Conservation (phyloP, 768 basidiomycete species). For the Megacollybia marginata region DNA sequence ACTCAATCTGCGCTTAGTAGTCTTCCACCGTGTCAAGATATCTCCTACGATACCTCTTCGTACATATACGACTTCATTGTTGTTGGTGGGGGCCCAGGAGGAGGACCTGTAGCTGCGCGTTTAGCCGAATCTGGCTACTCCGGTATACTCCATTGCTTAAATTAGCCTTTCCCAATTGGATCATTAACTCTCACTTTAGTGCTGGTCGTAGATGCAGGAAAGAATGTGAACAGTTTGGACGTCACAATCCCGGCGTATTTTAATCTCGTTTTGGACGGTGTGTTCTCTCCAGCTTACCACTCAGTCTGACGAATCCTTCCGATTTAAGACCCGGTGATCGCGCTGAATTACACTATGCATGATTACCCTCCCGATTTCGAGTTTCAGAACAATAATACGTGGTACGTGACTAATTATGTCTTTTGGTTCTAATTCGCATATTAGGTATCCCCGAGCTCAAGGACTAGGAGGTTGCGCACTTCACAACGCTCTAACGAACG, state of each 20-base stretch:
- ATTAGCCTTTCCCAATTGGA: too few relatives aligned
- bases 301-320: background rate
- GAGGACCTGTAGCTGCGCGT: too few relatives aligned
- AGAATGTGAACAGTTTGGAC: background rate
- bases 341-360: constrained; percentile 4
- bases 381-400: constrained; percentile 5
- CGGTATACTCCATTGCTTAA: too few relatives aligned
- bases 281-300: background rate
- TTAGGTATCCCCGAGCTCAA: constrained; percentile 6
- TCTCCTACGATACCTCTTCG: too few relatives aligned
- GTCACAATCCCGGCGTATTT: background rate
- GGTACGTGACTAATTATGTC: background rate
- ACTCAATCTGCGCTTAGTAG: too few relatives aligned
- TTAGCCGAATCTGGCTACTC: too few relatives aligned
- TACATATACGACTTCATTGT: too few relatives aligned
- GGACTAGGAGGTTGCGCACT: constrained; percentile 4
- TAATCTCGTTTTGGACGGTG: background rate
- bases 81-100: too few relatives aligned
- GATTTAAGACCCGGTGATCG: constrained; percentile 1
- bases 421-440: background rate
- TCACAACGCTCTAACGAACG: constrained; percentile 2
- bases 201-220: background rate
- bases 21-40: too few relatives aligned
- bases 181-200: too few relatives aligned
- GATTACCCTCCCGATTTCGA: constrained; percentile 5